These are phyloP conservation scores for Paspalum notatum DNA, from an alignment of 176 grass and related monocot genomes.

Conservation along the genomic window DNA sequence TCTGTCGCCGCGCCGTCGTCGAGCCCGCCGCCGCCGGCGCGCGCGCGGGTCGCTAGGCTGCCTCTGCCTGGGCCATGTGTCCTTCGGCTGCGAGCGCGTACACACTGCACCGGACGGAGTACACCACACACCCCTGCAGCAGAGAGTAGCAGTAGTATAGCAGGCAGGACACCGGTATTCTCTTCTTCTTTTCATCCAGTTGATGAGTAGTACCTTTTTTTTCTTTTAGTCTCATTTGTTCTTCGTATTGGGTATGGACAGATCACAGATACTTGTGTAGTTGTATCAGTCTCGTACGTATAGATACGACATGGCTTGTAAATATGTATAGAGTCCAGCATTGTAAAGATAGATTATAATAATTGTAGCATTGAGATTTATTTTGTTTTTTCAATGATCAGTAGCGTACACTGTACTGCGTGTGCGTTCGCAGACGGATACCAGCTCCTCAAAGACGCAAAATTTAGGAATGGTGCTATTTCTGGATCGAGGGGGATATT, in stretches of 20 bases:
- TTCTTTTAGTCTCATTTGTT: not conserved
- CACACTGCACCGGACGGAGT: not conserved
- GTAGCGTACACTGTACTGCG: too few relatives aligned
- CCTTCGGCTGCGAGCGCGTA: not conserved
- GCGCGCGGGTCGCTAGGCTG: not conserved
- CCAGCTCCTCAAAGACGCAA: too few relatives aligned
- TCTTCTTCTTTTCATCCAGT: not conserved
- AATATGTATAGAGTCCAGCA: too few relatives aligned
- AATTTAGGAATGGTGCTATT: too few relatives aligned
- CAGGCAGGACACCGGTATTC: not conserved
- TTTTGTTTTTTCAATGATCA: too few relatives aligned
- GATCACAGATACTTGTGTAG: not conserved
- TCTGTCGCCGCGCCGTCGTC: slow-evolving; percentile 60
- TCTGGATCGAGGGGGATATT: too few relatives aligned
- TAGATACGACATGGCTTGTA: not conserved
- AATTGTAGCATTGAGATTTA: too few relatives aligned
- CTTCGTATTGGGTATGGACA: not conserved
- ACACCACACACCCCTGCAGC: not conserved
- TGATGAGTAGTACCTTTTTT: not conserved
- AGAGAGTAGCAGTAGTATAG: not conserved
- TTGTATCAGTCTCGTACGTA: not conserved
- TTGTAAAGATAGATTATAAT: too few relatives aligned
- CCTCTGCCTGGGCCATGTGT: too few relatives aligned
- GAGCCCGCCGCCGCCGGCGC: not conserved
- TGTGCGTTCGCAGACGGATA: too few relatives aligned